Evolutionary conservation across 2,329 filamentous ascomycete genomes (phyloP).

Genomic region (Fusarium nurragi): DNA sequence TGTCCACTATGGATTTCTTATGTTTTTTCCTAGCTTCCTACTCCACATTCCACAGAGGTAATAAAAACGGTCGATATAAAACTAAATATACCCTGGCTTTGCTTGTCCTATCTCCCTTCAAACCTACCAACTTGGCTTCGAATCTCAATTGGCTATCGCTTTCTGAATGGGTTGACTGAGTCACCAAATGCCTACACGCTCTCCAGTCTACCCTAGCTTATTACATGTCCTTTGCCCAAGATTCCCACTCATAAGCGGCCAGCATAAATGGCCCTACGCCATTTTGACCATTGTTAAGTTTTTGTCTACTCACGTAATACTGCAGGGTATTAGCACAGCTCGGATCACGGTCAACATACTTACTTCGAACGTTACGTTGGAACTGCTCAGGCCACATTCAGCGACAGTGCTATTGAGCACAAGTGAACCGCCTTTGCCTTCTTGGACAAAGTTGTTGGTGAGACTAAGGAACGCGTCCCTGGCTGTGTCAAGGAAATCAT

Average conservation of each 20-base stretch:
- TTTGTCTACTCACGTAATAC: conserved; percentile 28
- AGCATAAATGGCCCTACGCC: conserved; percentile 36
- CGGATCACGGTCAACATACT: conserved; percentile 4
- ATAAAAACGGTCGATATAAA: too few species aligned
- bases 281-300: conserved; percentile 26
- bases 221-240: conserved; percentile 17
- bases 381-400: conserved; percentile 58
- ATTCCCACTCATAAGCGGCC: conserved; percentile 35
- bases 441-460: conserved; percentile 54
- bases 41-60: too few species aligned
- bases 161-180: too few species aligned
- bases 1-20: too few species aligned
- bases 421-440: conserved; percentile 55
- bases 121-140: too few species aligned
- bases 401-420: conserved; percentile 59
- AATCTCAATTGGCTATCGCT: too few species aligned
- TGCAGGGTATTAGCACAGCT: neutral
- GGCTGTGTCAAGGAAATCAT: conserved; percentile 15
- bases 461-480: conserved; percentile 44
- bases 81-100: too few species aligned
- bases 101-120: too few species aligned
- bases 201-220: neutral
- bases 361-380: conserved; percentile 59
- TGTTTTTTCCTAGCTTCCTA: too few species aligned
- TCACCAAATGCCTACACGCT: too few species aligned